phyloP scores from a whole-genome alignment of 768 basidiomycete species.

The Trametes cubensis region DNA sequence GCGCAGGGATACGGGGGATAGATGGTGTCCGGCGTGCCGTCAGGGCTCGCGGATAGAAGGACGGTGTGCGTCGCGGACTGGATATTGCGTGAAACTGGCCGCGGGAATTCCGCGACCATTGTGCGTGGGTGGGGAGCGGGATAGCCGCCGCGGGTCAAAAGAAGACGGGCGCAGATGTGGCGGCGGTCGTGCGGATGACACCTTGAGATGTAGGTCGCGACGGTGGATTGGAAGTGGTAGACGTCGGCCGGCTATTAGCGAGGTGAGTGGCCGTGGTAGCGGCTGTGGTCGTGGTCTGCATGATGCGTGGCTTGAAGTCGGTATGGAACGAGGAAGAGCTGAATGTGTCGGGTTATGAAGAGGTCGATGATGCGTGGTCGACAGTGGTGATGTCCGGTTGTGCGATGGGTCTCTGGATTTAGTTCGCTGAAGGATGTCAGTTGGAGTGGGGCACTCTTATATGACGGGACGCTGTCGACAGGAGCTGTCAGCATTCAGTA shows the following conservation, averaged over 20 bases:
- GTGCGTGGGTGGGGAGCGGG: not conserved
- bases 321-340: not conserved
- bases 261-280: conserved; percentile 10
- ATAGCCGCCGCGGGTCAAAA: conserved; percentile 15
- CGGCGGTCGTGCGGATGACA: conserved; percentile 24
- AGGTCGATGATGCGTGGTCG: not conserved
- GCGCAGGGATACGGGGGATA: not conserved
- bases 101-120: not conserved
- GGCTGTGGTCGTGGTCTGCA: conserved; percentile 10
- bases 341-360: not conserved
- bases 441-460: conserved; percentile 2
- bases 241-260: conserved; percentile 12
- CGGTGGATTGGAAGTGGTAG: conserved; percentile 7
- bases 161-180: conserved; percentile 27
- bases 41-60: too few relatives aligned
- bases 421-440: not conserved
- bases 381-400: not conserved
- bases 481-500: conserved; percentile 16
- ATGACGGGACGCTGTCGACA: conserved; percentile 15
- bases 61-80: too few relatives aligned
- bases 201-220: conserved; percentile 13
- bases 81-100: not conserved
- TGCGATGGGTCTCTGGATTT: not conserved
- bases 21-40: not conserved
- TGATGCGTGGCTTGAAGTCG: not conserved